Conservation (phyloP, 2,329 filamentous ascomycete species). For the Penicillium hesseltinei region DNA sequence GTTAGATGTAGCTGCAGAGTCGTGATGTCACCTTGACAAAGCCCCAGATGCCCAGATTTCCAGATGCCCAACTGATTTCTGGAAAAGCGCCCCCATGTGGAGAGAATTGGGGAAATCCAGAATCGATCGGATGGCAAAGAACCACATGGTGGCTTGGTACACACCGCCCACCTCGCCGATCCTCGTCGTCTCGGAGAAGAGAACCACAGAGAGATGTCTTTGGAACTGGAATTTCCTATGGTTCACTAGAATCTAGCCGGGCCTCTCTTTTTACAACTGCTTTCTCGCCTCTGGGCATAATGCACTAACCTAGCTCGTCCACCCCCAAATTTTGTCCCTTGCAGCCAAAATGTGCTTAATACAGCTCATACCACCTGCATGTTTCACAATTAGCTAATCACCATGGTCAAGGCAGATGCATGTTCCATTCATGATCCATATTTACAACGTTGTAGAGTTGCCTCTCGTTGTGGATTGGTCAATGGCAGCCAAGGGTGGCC, state of each 20-base stretch:
- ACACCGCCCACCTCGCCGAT: constrained; percentile 4
- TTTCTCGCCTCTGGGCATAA: neutral
- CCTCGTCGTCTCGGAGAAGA: neutral
- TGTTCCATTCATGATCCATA: neutral
- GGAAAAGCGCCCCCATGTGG: constrained; percentile 1
- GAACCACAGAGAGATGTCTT: neutral
- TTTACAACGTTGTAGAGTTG: neutral
- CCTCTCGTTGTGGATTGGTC: neutral
- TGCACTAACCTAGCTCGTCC: neutral
- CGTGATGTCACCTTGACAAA: constrained; percentile 6
- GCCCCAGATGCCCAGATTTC: neutral
- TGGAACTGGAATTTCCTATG: neutral
- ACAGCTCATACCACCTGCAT: neutral
- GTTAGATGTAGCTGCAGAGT: neutral
- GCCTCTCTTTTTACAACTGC: neutral
- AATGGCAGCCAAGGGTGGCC: neutral
- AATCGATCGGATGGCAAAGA: neutral
- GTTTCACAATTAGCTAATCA: neutral
- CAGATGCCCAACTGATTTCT: neutral
- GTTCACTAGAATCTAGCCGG: neutral
- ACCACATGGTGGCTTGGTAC: neutral
- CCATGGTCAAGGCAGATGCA: neutral
- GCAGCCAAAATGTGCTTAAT: neutral
- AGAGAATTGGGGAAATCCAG: neutral
- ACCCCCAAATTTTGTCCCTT: neutral